Evolutionary conservation across 1,139 yeast species (phyloP), one percentile per base, ranked within the genome.

Genomic region (Hyphopichia pseudoburtonii): DNA sequence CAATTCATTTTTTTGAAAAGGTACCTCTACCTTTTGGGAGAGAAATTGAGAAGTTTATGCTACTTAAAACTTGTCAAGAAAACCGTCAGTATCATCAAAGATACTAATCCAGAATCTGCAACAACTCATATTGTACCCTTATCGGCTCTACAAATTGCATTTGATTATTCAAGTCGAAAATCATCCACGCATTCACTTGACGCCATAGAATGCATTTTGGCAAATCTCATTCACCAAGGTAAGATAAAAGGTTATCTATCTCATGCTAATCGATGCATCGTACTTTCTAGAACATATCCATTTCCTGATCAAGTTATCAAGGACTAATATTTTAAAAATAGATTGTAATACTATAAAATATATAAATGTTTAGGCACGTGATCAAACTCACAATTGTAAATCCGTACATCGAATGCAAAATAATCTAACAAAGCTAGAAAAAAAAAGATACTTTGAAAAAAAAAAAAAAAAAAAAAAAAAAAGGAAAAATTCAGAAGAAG

Each of bases 181-280:
- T 33, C 34, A 15, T 35, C 47, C 32, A 36, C 36, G 9, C 51
- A 50, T 23, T 41, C 57, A 15, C 47, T 64, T 24, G 83, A 79
- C 47, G 82, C 79, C 35, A 69, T 84, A 5, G 97, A 90, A 60
- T 81, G 94, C 46, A 60, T 77, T 18, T 50, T 89, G 29, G 90
- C 96, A 0, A 76, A 76, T 39, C 61, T 86, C 49, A 87, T 90
- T 14, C 67, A 73, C 35, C 62, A 60, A 30, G 86, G 87, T 9
- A 64, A 64, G 39, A 67, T 89, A 41, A 88, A 86, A 61, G 97
- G 97, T 1, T 90, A 89, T 57, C 63, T 90, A 17, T 85, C 95
- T 6, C 94, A 87, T 53, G 76, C 80, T 12, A 79, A 85, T 49
- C 68, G 78, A 37, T 84, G 86, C 41, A 66, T 89, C 21, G 96